These are phyloP conservation scores for Neonectria punicea DNA, from an alignment of 2,329 filamentous ascomycete genomes.

Conservation along the genomic window DNA sequence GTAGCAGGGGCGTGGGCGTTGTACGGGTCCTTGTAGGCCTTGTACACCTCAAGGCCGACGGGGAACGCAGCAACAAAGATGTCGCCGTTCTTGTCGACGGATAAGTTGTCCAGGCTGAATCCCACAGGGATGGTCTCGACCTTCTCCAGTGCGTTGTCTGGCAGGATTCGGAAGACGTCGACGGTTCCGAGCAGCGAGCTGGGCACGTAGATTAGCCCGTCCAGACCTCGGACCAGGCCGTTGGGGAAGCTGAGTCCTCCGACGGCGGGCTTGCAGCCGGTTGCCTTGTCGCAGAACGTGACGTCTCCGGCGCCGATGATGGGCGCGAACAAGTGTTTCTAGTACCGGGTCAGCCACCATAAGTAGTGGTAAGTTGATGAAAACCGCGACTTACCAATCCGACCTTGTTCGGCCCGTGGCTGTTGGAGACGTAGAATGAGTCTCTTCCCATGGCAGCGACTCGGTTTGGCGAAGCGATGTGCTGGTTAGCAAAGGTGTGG, in stretches of 20 bases:
- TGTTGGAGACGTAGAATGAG: constrained; percentile 34
- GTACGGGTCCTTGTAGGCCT: constrained; percentile 30
- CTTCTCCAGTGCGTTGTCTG: constrained; percentile 19
- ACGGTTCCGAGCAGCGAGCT: constrained; percentile 38
- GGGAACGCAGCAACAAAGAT: constrained; percentile 36
- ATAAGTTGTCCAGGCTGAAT: constrained; percentile 37
- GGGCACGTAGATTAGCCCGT: constrained; percentile 47
- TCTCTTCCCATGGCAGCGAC: constrained; percentile 23
- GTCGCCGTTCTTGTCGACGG: constrained; percentile 34
- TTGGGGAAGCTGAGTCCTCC: constrained; percentile 45
- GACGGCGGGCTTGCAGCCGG: constrained; percentile 36
- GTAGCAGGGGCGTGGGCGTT: constrained; percentile 17
- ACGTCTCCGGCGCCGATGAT: constrained; percentile 44
- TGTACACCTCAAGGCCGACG: constrained; percentile 17
- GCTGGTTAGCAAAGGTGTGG: constrained; percentile 25
- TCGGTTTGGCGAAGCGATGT: constrained; percentile 37
- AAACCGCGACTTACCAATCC: constrained; percentile 24
- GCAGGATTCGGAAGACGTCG: constrained; percentile 21
- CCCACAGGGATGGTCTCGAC: constrained; percentile 19
- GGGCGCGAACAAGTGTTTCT: constrained; percentile 33
- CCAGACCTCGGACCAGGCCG: constrained; percentile 39
- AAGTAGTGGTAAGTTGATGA: accelerated
- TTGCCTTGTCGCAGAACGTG: constrained; percentile 37
- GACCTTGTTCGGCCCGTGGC: constrained; percentile 32
- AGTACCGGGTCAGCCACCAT: background rate